Base-by-base conservation (phyloP, 108 stramenopile genomes). In the Pseudonitzschia multiseries region DNA sequence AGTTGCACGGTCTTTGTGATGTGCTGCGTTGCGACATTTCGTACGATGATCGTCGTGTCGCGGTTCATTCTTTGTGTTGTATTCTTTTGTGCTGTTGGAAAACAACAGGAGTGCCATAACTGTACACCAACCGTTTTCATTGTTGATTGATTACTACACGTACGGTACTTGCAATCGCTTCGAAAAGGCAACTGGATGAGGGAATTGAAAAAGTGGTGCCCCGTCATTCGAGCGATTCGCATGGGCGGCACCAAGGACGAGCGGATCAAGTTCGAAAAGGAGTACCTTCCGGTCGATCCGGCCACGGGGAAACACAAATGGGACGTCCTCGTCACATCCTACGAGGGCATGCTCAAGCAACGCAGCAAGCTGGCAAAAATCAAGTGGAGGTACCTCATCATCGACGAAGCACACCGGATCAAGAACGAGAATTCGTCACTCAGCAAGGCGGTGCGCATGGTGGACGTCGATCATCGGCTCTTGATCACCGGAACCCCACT, bases 371-470 rank as follows among this genome's bases (percentile, higher is more conserved):
- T 99, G 40, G 72, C 72, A 24, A 92, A 86, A 70, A 96, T 98
- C 53, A 70, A 86, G 13, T 95, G 90, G 92, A 83, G 87, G 57
- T 93, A 93, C 60, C 71, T 90, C 28, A 91, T 89, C 65, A 82
- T 86, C 65, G 97, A 98, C 80, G 98, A 99, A 71, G 99, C 97
- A 0, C 99, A 99, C 80, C 86, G 99, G 48, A 98, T 99, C 91
- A 99, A 99, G 85, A 99, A 99, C 80, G 96, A 97, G 74, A 96
- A 97, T 61, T 90, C 88, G 6, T 82, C 85, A 32, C 85, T 98
- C 26, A 89, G 89, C 68, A 82, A 80, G 76, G 88, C 82, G 15
- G 92, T 97, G 17, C 83, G 96, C 22, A 68, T 78, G 26, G 79
- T 93, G 72, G 81, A 84, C 20, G 95, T 96, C 13, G 85, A 89